Evolutionary conservation across 2,329 filamentous ascomycete genomes (phyloP), one percentile per base, ranked within the genome.

Genomic region (Rutstroemia sp.): DNA sequence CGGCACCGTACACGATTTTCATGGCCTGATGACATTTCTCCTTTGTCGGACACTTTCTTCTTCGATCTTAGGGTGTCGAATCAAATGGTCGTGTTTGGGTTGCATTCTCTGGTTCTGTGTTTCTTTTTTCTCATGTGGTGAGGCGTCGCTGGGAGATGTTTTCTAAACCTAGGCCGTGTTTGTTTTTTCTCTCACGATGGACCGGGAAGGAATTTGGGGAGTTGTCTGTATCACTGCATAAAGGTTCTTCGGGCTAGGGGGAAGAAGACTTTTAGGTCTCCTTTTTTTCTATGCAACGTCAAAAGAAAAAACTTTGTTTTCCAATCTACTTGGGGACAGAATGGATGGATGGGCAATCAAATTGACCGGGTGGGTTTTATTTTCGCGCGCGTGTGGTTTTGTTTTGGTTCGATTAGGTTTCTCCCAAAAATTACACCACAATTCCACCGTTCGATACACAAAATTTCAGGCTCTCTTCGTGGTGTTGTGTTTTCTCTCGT

Each of bases 1-100:
- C 62, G 62, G 63, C 61, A 63, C 66, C 64, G 65, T 63, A 64
- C 64, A 68, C 58, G 66, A 65, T 62, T 64, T 59, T 62, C 61
- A 67, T 63, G 66, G 60, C 61, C 66, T 67, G 60, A 67, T 63
- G 65, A 66, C 61, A 52, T 45, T 59, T 63, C 59, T 61, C 52
- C 51, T 59, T 62, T 61, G 47, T 50, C 37, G 16, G 42, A 23
- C 50, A 21, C 30, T 58, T 53, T 42, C 50, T 47, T 46, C 42
- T 57, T 55, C 49, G 51, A 53, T 59, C 23, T 52, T 60, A 41
- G 58, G 60, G 56, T 45, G 23, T 42, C 38, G 21, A 45, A 44
- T 42, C 19, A 42, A 42, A 44, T 45, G 50, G 50, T 19, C 38
- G 57, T 23, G 61, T 56, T 59, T 54, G 64, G 63, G 23, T 23